Conservation (phyloP, 2,329 filamentous ascomycete species). For the Immersiporthe knoxdaviesiana region DNA sequence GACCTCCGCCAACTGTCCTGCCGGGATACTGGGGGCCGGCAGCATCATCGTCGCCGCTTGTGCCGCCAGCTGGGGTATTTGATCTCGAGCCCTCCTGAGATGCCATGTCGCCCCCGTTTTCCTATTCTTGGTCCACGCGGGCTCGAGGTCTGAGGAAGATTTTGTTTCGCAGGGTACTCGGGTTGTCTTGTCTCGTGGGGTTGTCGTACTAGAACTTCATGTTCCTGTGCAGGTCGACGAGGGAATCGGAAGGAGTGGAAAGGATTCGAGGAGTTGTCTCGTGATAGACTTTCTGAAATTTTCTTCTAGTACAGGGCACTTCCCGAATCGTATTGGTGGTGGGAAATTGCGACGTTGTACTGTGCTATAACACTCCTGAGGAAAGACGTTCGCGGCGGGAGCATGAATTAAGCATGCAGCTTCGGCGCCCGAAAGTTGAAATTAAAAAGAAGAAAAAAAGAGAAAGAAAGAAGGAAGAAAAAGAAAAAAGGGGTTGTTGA, state of each 20-base stretch:
- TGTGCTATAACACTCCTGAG: not conserved
- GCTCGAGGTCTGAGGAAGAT: not conserved
- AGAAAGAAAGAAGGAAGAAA: not conserved
- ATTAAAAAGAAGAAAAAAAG: not conserved
- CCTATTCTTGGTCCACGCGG: not conserved
- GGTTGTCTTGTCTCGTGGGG: constrained; percentile 11
- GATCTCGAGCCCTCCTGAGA: constrained; percentile 43
- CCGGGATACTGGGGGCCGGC: constrained; percentile 48
- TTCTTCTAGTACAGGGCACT: constrained; percentile 8
- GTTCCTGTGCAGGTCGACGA: constrained; percentile 9
- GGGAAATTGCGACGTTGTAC: constrained; percentile 21
- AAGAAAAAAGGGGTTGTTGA: not conserved
- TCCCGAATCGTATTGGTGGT: constrained; percentile 5
- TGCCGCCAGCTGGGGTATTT: constrained; percentile 37
- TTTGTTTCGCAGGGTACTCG: constrained; percentile 1
- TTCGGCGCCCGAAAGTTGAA: not conserved
- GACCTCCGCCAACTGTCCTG: constrained; percentile 44
- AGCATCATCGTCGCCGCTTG: constrained; percentile 41
- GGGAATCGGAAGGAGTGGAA: not conserved
- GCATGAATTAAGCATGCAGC: not conserved
- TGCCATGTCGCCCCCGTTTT: constrained; percentile 41
- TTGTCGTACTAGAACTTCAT: constrained; percentile 20
- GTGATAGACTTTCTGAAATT: not conserved
- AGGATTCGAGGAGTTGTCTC: not conserved
- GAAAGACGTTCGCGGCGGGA: not conserved